Evolutionary conservation across 2,329 filamentous ascomycete species (phyloP), one percentile per base, ranked within the genome.

Genomic region (Colletotrichum plurivorum): DNA sequence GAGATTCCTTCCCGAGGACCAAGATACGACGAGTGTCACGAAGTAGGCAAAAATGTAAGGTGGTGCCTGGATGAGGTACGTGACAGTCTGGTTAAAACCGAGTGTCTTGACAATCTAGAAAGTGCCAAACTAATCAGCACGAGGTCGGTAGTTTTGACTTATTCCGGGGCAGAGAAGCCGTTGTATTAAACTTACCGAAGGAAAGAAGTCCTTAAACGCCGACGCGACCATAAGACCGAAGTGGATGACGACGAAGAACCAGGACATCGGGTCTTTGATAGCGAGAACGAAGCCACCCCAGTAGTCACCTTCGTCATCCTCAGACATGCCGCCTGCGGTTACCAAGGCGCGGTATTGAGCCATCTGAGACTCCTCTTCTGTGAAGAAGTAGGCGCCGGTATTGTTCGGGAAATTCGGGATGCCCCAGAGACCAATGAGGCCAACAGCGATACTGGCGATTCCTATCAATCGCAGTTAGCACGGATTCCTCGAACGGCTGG

Each of bases 171-270:
- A 31, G 31, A 15, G 39, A 27, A 4, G 25, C 0, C 1, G 9
- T 31, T 31, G 27, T 1, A n/a, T 2, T 2, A 58, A 74, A 55
- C 39, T 16, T 8, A 77, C 75, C 53, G 82, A 83, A 4, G 83
- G 83, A 60, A 82, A 81, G 74, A 84, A 84, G 60, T 81, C 81
- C 61, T 82, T 82, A 73, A 80, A 81, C 0, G 81, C 78, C 66
- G 73, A 74, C 0, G 78, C 82, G 1, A 84, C 77, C 16, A 85
- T 83, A 31, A 85, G 81, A 15, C 76, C 77, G 8, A 83, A 83
- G 53, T 83, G 81, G 48, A 83, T 80, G 1, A 72, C 79, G 2
- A 81, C 77, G 59, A 83, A 82, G 16, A 78, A 70, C 73, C 79
- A 81, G 0, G 80, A 78, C 31, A 82, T 82, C 0, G 79, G 79